Percentiles rank a stretch among this genome's conserved stretches.
These are phyloP conservation scores for Scheffersomyces illinoinensis DNA, from an alignment of 1,139 yeast species.

Conservation along the genomic window DNA sequence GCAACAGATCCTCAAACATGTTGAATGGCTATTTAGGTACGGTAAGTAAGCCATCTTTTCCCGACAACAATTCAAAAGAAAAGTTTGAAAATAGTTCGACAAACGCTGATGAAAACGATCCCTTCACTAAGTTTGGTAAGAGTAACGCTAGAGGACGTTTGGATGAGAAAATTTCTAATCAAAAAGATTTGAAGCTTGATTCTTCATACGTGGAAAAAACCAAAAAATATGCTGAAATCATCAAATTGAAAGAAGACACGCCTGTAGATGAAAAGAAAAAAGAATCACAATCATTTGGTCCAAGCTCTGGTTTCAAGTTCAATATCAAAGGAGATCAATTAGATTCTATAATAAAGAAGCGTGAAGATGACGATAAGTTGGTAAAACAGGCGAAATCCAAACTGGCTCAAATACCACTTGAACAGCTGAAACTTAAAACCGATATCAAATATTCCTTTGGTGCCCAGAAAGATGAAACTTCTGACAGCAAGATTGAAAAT, in stretches of 20 bases:
- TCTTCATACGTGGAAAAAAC: constrained; percentile 26
- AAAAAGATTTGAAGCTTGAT: constrained; percentile 18
- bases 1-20: constrained; percentile 13
- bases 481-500: not conserved
- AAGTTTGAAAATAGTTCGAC: not conserved
- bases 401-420: not conserved
- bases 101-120: constrained; percentile 17
- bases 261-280: constrained; percentile 5
- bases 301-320: constrained; percentile 43
- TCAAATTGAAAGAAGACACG: constrained; percentile 28
- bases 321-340: constrained; percentile 30
- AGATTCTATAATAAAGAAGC: constrained; percentile 21
- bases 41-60: constrained; percentile 30
- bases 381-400: not conserved
- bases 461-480: not conserved
- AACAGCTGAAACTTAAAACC: not conserved
- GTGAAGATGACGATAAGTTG: constrained; percentile 14
- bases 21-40: constrained; percentile 34
- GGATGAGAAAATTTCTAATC: not conserved
- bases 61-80: constrained; percentile 6
- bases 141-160: not conserved
- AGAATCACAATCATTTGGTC: constrained; percentile 19
- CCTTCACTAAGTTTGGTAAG: constrained; percentile 12
- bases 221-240: constrained; percentile 26
- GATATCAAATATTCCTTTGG: constrained; percentile 3